Evolutionary conservation across 176 grass and related monocot genomes (phyloP), one percentile per base, ranked within the genome.

Genomic region (Elaeis guineensis): DNA sequence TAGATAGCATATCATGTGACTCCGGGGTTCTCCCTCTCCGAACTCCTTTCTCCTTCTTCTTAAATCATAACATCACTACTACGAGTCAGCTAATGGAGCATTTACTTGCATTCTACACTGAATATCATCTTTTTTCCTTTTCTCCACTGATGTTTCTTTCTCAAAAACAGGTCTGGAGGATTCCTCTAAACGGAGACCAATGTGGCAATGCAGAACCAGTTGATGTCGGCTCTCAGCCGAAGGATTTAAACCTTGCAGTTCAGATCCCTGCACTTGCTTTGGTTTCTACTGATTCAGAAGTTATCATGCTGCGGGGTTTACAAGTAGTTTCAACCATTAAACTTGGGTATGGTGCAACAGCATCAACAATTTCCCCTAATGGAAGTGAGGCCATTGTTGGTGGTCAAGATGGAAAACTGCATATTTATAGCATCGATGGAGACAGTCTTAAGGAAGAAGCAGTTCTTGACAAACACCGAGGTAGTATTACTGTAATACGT

Each of bases 381-480:
- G 93, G 87, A 59, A 81, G 72, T 54, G 93, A 97, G 85, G 87
- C 85, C 51, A 66, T 92, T 16, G 78, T 97, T 50, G 93, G 93
- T 58, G 79, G 78, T 14, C 81, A 97, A 80, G 93, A 97, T 72
- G 93, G 93, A 63, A 97, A 97, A 74, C 26, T 97, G 61, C 76
- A 60, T 17, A 77, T 97, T 55, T 97, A 91, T 76, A 79, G 81
- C 55, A 72, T 97, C 61, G 82, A 65, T 18, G 79, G 84, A 24
- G 76, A 85, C 64, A 75, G 66, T 19, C 66, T 91, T 72, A 78
- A 76, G 63, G 87, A 92, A 76, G 87, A 97, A 78, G 72, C 73
- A n/a, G 70, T 91, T 12, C 79, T 97, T 50, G 93, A 92, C 61
- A 97, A 89, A 74, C 93, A 97, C 75, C 80, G 93, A 9, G 93